Evolutionary conservation across 2,329 filamentous ascomycete species (phyloP).

Genomic region (Hawksworthiomyces lignivorus): DNA sequence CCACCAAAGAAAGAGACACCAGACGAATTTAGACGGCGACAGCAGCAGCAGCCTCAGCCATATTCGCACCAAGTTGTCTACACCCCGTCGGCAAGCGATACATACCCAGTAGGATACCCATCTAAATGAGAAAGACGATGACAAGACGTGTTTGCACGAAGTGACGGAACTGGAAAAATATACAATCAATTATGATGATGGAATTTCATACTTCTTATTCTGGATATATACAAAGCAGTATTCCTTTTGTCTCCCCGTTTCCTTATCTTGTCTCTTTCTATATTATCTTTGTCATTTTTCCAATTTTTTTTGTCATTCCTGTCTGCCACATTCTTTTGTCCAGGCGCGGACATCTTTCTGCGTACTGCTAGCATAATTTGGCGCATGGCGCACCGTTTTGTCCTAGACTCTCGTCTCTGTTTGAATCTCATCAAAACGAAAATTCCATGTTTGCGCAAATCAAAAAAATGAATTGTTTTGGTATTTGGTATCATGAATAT

Average conservation of each 20-base stretch:
- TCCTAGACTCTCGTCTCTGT: neutral
- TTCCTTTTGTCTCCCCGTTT: neutral
- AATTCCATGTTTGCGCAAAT: neutral
- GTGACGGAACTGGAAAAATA: neutral
- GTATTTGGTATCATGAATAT: neutral
- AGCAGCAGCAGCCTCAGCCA: conserved; percentile 7
- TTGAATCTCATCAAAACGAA: neutral
- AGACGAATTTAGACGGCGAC: conserved; percentile 38
- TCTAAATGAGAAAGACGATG: conserved; percentile 15
- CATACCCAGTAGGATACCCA: conserved; percentile 23
- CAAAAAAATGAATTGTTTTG: neutral
- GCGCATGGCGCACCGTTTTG: conserved; percentile 7
- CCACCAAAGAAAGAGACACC: conserved; percentile 45
- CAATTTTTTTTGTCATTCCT: neutral
- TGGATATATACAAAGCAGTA: neutral
- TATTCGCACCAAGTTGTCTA: conserved; percentile 7
- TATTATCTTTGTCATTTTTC: neutral
- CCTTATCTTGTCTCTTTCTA: neutral
- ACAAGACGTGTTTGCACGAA: conserved; percentile 1
- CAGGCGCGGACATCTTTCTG: neutral
- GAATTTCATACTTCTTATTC: neutral
- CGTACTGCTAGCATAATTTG: conserved; percentile 4
- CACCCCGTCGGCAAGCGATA: conserved; percentile 10
- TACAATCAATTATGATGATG: conserved; percentile 3
- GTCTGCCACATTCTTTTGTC: neutral